Evolutionary conservation across 257 asterid genomes (phyloP), one percentile per base, ranked within the genome.

Genomic region (Avicennia marina): DNA sequence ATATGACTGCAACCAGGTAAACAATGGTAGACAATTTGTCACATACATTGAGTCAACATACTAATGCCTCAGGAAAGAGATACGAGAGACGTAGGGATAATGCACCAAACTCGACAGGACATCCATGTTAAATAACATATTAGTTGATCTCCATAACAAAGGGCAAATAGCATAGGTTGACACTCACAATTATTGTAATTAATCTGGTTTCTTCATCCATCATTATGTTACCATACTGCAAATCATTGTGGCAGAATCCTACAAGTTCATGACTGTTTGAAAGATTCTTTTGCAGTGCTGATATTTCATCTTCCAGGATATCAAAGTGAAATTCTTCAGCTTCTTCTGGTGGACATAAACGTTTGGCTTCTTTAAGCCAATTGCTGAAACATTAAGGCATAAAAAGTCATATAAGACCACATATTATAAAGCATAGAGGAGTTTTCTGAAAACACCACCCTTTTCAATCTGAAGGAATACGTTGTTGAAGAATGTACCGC

Each of bases 151-250:
- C n/a, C n/a, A n/a, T n/a, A n/a, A n/a, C 9, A 6, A 41, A 6
- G 5, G 9, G 46, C 3, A 3, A 41, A 4, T 2, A 12, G 3
- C 9, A 7, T 5, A 46, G 53, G 11, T 7, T 7, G 53, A 10
- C n/a, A 84, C 94, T 90, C 74, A 90, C 98, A 47, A 90, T 90
- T 60, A 90, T 75, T 56, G 95, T 90, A 58, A 90, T 70, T n/a
- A 49, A 70, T 71, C 68, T 78, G 67, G 86, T 81, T 60, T 70
- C 83, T 64, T 90, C 89, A 58, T 90, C 88, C 82, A 90, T 80
- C 98, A 90, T 87, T 46, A 90, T 90, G 89, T 90, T 90, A 45
- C 96, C 96, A 67, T 87, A 90, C 50, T 90, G 98, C 75, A 90
- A 66, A 72, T 90, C 98, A 51, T 90, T 90, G 84, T 90, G 98